Conservation (phyloP, 2,329 filamentous ascomycete species). For the Botrytis galanthina region DNA sequence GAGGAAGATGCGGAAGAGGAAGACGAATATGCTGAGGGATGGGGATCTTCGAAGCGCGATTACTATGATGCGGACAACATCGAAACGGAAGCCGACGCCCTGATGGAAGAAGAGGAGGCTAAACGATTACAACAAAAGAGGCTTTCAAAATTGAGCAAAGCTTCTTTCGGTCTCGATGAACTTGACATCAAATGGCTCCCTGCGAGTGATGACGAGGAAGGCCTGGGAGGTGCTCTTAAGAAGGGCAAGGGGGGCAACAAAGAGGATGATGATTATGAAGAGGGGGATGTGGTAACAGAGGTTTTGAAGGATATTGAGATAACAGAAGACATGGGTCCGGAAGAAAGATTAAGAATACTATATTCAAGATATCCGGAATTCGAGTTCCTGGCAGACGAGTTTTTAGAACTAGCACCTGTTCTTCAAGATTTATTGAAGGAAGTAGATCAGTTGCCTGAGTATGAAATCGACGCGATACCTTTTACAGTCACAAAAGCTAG, state of each 20-base stretch:
- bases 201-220: neutral
- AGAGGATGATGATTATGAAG: slow-evolving; percentile 47
- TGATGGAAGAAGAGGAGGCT: slow-evolving; percentile 91
- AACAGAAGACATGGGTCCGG: slow-evolving; percentile 71
- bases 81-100: slow-evolving; percentile 65
- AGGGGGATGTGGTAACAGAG: slow-evolving; percentile 71
- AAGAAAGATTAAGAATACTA: slow-evolving; percentile 74
- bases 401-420: slow-evolving; percentile 49
- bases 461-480: slow-evolving; percentile 31
- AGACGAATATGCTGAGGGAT: slow-evolving; percentile 64
- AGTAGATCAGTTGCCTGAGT: slow-evolving; percentile 43
- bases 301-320: slow-evolving; percentile 82
- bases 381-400: slow-evolving; percentile 76
- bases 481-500: slow-evolving; percentile 65
- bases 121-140: slow-evolving; percentile 88
- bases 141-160: slow-evolving; percentile 80
- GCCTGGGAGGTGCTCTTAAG: neutral
- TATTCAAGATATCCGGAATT: slow-evolving; percentile 88
- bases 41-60: slow-evolving; percentile 84
- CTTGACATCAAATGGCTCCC: slow-evolving; percentile 67
- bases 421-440: slow-evolving; percentile 58
- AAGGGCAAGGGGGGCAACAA: slow-evolving; percentile 48
- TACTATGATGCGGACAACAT: slow-evolving; percentile 86
- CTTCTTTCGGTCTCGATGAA: slow-evolving; percentile 91
- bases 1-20: slow-evolving; percentile 55